These are phyloP conservation scores for Podospora fimiseda DNA, from an alignment of 495 filamentous ascomycete genomes.

Conservation along the genomic window DNA sequence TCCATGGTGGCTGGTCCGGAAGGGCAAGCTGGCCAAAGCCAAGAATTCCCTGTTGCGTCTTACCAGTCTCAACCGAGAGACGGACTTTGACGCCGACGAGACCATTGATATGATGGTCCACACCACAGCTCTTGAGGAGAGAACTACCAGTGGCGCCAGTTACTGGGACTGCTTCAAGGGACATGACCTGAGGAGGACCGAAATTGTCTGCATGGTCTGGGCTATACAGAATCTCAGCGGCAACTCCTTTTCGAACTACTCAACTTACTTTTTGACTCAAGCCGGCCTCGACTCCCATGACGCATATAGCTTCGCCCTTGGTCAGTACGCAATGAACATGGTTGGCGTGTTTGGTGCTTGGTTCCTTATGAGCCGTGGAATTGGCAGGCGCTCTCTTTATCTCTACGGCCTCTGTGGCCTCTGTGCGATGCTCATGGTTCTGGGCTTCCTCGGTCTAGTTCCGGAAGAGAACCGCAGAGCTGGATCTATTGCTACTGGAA, in stretches of 20 bases:
- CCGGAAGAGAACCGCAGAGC: constrained; percentile 46
- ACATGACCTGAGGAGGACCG: constrained; percentile 65
- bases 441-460: constrained; percentile 68
- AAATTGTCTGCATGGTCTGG: constrained; percentile 76
- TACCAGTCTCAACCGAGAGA: constrained; percentile 50
- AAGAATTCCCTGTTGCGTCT: constrained; percentile 62
- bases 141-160: constrained; percentile 61
- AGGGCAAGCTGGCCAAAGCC: constrained; percentile 59
- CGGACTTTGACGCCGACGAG: constrained; percentile 65
- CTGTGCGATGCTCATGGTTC: constrained; percentile 59
- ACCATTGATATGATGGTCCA: constrained; percentile 82
- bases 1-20: constrained; percentile 78
- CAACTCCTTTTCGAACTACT: constrained; percentile 75
- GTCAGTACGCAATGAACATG: constrained; percentile 71
- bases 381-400: constrained; percentile 67
- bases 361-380: constrained; percentile 61
- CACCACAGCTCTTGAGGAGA: constrained; percentile 67
- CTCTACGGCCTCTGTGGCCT: constrained; percentile 62
- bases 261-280: constrained; percentile 69
- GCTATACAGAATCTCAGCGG: constrained; percentile 76
- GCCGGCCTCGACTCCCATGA: constrained; percentile 55
- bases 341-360: constrained; percentile 66
- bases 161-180: constrained; percentile 73
- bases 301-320: constrained; percentile 65
- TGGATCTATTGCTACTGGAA: constrained; percentile 59